Evolutionary conservation across 495 filamentous ascomycete species (phyloP), one percentile per base, ranked within the genome.

Genomic region (Bombardia bombarda): DNA sequence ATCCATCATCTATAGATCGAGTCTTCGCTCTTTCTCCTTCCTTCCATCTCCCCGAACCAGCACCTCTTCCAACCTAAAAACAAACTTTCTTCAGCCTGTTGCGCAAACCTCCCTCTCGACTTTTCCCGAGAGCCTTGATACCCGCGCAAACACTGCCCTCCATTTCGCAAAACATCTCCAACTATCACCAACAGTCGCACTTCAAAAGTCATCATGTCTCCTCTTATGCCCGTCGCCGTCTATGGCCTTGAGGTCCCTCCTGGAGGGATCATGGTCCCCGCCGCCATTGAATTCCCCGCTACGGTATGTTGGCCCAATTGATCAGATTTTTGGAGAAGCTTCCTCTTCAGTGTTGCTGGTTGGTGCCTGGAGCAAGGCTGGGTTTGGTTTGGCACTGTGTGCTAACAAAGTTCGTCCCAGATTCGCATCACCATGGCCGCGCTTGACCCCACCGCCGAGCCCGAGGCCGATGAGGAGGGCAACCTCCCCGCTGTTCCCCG

Each of bases 341-440:
- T 20, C 31, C 10, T 46, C 16, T 30, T 38, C 9, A 19, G 6
- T 7, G 14, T 17, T 5, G 13, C 18, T 13, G 18, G 24, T 4
- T 20, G 34, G 12, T 19, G 1, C 17, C 16, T 38, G 10, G 18
- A 14, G 18, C 35, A 13, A 13, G 35, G 14, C n/a, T n/a, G n/a
- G n/a, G n/a, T n/a, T n/a, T n/a, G n/a, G n/a, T n/a, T n/a, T n/a
- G n/a, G 32, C 32, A 33, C 26, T 13, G 26, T 28, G 26, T 28
- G 26, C 47, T 49, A 34, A 51, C 32, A 12, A 14, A 13, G 26
- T n/a, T 35, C 5, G 2, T 24, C 14, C 12, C 52, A 95, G 90
- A 88, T 95, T 69, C 89, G 86, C 55, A 83, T 99, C 51, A 96
- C 87, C 56, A 99, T 99, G 92, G 92, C 93, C 54, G 92, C 92